Percentiles rank a stretch among this genome's conserved stretches.
These are phyloP conservation scores for Gossypium sturtianum DNA, from an alignment of 345 rosid genomes.

Conservation along the genomic window DNA sequence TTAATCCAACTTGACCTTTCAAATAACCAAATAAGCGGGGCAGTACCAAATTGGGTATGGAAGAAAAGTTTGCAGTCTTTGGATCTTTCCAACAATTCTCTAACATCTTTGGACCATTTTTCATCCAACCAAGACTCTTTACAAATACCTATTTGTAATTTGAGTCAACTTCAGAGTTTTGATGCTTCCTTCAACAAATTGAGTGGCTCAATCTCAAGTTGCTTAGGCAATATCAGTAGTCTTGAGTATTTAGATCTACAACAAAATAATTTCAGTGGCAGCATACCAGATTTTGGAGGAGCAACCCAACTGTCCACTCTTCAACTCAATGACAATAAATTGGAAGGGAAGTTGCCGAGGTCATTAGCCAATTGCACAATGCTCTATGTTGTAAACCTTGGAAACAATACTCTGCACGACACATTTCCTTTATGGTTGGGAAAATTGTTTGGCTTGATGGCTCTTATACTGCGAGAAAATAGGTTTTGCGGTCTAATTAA, in stretches of 20 bases:
- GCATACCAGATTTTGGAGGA: neutral
- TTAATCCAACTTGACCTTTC: neutral
- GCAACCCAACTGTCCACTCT: neutral
- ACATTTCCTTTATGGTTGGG: neutral
- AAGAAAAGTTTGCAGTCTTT: neutral
- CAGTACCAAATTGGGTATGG: neutral
- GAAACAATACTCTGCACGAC: neutral
- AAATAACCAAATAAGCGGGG: neutral
- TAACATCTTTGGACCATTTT: neutral
- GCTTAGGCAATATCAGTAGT: neutral
- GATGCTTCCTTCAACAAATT: neutral
- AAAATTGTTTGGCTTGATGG: neutral
- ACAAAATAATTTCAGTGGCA: neutral
- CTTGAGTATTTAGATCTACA: neutral
- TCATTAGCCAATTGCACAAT: neutral
- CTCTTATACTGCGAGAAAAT: neutral
- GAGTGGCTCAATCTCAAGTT: neutral
- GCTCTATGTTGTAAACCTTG: neutral
- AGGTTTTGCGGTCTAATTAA: neutral
- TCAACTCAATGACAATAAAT: neutral
- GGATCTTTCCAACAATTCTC: neutral
- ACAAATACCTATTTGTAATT: neutral
- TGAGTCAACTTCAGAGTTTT: fast-evolving
- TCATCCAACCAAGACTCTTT: neutral
- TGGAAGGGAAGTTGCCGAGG: no score